A percentile compares a stretch with the other conserved stretches of the same genome.
Evolutionary conservation across 768 basidiomycete genomes (phyloP).

Genomic region (Agaricus sinodeliciosus): DNA sequence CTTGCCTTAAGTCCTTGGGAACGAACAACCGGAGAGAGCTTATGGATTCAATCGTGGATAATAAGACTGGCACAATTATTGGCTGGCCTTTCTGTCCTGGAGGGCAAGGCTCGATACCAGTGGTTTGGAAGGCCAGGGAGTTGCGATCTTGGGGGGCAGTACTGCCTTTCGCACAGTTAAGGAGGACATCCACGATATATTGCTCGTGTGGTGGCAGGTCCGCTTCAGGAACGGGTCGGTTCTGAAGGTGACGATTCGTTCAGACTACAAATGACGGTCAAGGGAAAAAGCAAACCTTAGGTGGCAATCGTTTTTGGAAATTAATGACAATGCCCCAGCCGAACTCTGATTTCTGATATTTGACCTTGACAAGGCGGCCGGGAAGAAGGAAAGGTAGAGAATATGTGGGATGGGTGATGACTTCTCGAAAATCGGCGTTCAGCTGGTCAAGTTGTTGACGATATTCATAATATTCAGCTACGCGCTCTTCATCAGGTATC

Average conservation of each 20-base stretch:
- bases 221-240: slow-evolving; percentile 61
- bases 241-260: slow-evolving; percentile 28
- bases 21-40: slow-evolving; percentile 82
- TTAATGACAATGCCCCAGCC: slow-evolving; percentile 96
- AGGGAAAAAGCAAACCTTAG: slow-evolving; percentile 49
- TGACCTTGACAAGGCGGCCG: slow-evolving; percentile 89
- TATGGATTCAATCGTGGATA: slow-evolving; percentile 82
- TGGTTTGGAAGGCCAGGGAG: slow-evolving; percentile 49
- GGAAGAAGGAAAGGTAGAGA: slow-evolving; percentile 90
- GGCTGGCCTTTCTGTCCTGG: slow-evolving; percentile 70
- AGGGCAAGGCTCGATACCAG: slow-evolving; percentile 71
- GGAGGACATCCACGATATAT: slow-evolving; percentile 88
- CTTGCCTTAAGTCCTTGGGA: slow-evolving; percentile 82
- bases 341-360: slow-evolving; percentile 82
- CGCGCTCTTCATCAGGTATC: slow-evolving; percentile 79
- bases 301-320: slow-evolving; percentile 80
- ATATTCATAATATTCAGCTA: slow-evolving; percentile 87
- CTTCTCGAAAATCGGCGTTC: slow-evolving; percentile 80
- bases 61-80: slow-evolving; percentile 80
- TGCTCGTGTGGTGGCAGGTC: slow-evolving; percentile 79
- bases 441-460: slow-evolving; percentile 92
- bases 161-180: slow-evolving; percentile 68
- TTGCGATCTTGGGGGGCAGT: slow-evolving; percentile 53
- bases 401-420: slow-evolving; percentile 93
- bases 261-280: background rate